A percentile compares a stretch with the other conserved stretches of the same genome.
phyloP scores from a whole-genome alignment of 345 rosid species.

The Nephelium lappaceum region DNA sequence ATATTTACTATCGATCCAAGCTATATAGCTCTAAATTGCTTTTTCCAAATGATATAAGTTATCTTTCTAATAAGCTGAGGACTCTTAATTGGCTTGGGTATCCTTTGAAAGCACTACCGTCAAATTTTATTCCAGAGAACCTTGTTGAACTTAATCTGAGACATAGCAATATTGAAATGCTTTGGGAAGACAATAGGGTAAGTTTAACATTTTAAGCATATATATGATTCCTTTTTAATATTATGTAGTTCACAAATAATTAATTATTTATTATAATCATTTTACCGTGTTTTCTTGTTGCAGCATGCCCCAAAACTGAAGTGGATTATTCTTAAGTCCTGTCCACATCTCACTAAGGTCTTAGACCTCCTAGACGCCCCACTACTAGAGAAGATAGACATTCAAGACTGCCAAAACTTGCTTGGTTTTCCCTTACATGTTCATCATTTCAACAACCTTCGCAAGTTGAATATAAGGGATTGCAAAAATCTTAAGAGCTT shows the following conservation, averaged over 20 bases:
- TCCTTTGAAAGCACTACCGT: conserved; percentile 17
- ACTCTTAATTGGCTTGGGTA: conserved; percentile 19
- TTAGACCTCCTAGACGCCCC: no score
- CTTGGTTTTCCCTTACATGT: no score
- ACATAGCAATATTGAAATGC: conserved; percentile 7
- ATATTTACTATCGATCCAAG: no score
- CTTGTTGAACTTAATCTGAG: conserved; percentile 12
- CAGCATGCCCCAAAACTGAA: no score
- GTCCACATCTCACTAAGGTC: no score
- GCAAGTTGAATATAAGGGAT: no score
- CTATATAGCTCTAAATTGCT: background rate
- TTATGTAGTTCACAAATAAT: no score
- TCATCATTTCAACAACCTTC: no score
- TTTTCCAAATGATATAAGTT: background rate
- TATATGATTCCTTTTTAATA: background rate
- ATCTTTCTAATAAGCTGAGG: conserved; percentile 3
- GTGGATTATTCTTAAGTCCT: no score
- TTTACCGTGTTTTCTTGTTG: background rate
- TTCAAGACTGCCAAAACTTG: no score
- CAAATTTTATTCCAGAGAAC: background rate
- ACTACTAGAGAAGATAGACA: no score
- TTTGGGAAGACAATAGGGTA: conserved; percentile 13
- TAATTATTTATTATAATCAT: background rate
- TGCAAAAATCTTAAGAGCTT: no score
- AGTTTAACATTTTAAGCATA: background rate